Evolutionary conservation across 805 yeast species (phyloP).

Genomic region (Clavispora asparagi): DNA sequence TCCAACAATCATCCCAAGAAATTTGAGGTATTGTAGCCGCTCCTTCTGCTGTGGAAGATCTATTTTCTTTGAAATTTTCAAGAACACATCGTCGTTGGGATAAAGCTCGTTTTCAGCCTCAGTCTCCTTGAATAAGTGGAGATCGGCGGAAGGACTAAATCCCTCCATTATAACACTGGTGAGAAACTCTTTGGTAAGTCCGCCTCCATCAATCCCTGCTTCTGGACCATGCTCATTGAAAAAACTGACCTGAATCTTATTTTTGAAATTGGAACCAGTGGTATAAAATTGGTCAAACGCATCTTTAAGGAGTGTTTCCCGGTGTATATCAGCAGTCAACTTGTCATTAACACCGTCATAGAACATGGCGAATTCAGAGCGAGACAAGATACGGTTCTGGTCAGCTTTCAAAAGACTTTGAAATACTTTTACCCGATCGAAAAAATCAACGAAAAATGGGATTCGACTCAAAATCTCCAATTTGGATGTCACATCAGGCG

Average conservation of each 20-base stretch:
- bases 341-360: constrained; percentile 13
- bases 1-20: constrained; percentile 80
- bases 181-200: constrained; percentile 85
- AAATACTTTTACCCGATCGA: constrained; percentile 67
- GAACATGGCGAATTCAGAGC: constrained; percentile 12
- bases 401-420: constrained; percentile 59
- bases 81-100: constrained; percentile 59
- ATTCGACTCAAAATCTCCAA: constrained; percentile 52
- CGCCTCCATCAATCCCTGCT: constrained; percentile 96
- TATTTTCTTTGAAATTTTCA: constrained; percentile 26
- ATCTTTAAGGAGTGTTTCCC: constrained; percentile 71
- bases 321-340: constrained; percentile 51
- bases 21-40: constrained; percentile 38
- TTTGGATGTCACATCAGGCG: constrained; percentile 19
- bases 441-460: constrained; percentile 80
- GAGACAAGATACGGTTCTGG: constrained; percentile 21
- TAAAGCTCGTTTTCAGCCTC: constrained; percentile 55
- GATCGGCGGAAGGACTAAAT: constrained; percentile 37
- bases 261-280: constrained; percentile 52
- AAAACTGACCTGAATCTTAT: constrained; percentile 59
- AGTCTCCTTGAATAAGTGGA: constrained; percentile 38
- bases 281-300: constrained; percentile 58
- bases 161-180: constrained; percentile 69
- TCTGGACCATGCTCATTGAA: constrained; percentile 70
- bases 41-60: constrained; percentile 24